Evolutionary conservation across 345 rosid genomes (phyloP).

Genomic region (Ceriops decandra): DNA sequence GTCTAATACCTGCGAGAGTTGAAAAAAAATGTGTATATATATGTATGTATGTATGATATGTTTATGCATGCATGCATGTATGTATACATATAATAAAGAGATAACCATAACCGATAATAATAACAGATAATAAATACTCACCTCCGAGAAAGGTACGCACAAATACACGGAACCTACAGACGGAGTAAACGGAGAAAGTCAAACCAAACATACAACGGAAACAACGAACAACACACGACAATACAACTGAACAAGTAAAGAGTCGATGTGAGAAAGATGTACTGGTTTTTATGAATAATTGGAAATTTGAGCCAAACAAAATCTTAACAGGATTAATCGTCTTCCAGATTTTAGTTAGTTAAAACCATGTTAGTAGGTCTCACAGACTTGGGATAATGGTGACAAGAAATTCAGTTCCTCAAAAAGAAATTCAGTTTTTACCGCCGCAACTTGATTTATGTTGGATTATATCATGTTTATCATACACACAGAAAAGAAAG

Average conservation of each 20-base stretch:
- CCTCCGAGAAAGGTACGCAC: background rate
- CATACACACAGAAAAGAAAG: background rate
- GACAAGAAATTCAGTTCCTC: background rate
- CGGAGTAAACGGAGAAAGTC: conserved; percentile 8
- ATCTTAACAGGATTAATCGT: too few relatives aligned
- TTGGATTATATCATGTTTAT: conserved; percentile 1
- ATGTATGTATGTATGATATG: too few relatives aligned
- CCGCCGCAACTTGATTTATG: background rate
- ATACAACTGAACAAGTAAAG: too few relatives aligned
- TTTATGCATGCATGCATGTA: too few relatives aligned
- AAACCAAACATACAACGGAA: background rate
- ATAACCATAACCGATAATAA: background rate
- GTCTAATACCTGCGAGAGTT: background rate
- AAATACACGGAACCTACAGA: background rate
- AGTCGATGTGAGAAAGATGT: too few relatives aligned
- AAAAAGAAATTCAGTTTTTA: background rate
- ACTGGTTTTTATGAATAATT: too few relatives aligned
- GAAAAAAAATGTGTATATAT: too few relatives aligned
- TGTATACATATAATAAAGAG: too few relatives aligned
- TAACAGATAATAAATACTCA: background rate
- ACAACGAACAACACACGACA: background rate
- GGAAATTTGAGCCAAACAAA: too few relatives aligned
- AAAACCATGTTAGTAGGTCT: background rate
- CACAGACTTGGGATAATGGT: too few relatives aligned
- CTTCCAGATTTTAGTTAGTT: background rate